These are phyloP conservation scores for Malus hybrid DNA, from an alignment of 331 rosid genomes.

Conservation along the genomic window DNA sequence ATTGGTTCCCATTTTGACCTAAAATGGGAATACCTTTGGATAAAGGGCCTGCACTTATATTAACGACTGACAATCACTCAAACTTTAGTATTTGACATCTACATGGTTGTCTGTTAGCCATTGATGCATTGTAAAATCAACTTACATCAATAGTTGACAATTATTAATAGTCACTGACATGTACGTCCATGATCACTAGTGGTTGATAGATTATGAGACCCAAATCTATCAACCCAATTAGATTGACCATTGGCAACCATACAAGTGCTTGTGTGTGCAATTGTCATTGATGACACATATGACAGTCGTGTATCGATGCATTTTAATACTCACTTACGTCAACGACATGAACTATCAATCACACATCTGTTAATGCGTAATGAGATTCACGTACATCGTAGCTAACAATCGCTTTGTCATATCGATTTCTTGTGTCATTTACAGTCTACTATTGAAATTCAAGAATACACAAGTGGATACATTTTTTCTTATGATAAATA, in stretches of 20 bases:
- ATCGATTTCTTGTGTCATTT: not conserved
- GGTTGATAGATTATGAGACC: not conserved
- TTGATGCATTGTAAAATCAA: not conserved
- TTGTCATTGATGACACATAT: accelerated
- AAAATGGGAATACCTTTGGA: too few species aligned
- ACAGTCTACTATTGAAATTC: not conserved
- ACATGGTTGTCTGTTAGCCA: not conserved
- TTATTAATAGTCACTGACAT: not conserved
- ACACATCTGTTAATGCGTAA: too few species aligned
- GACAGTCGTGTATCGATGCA: accelerated
- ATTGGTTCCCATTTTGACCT: too few species aligned
- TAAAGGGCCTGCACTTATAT: too few species aligned
- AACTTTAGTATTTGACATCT: too few species aligned
- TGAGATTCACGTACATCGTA: not conserved
- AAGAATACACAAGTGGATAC: not conserved
- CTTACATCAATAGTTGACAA: not conserved
- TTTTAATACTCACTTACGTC: not conserved
- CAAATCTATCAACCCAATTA: too few species aligned
- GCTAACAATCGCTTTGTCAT: not conserved
- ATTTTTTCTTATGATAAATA: not conserved
- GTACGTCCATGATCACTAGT: not conserved
- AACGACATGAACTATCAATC: not conserved
- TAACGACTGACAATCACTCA: too few species aligned
- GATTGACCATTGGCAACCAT: not conserved
- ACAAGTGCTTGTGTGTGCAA: not conserved